phyloP scores from a whole-genome alignment of 2,329 filamentous ascomycete genomes.

The Zymoseptoria passerinii region DNA sequence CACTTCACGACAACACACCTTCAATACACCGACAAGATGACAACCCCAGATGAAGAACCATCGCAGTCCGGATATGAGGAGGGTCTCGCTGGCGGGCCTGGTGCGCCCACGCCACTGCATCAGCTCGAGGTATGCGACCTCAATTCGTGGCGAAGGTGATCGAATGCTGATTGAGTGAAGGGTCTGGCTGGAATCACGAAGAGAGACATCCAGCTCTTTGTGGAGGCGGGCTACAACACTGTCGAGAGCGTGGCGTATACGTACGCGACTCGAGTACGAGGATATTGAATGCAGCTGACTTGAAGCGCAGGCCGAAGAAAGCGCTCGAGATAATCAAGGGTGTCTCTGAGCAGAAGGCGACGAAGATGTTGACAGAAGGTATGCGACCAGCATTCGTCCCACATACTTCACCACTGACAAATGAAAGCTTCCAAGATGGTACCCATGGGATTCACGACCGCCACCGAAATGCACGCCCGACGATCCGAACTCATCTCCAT shows the following conservation, averaged over 20 bases:
- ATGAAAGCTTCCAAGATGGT: conserved; percentile 79
- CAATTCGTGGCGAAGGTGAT: conserved; percentile 8
- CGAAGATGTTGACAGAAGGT: conserved; percentile 86
- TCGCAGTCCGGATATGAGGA: conserved; percentile 70
- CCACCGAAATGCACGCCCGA: conserved; percentile 96
- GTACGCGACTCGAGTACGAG: conserved; percentile 31
- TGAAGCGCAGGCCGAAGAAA: conserved; percentile 51
- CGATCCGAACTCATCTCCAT: conserved; percentile 96
- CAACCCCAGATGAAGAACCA: conserved; percentile 46
- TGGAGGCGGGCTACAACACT: conserved; percentile 89
- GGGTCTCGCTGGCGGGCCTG: conserved; percentile 65
- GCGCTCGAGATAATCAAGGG: conserved; percentile 92
- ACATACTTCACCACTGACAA: not conserved
- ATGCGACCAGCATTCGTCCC: conserved; percentile 2
- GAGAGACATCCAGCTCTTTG: conserved; percentile 84
- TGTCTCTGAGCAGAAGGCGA: conserved; percentile 93
- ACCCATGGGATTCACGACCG: conserved; percentile 97
- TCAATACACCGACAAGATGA: conserved; percentile 31
- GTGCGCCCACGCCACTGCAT: conserved; percentile 82
- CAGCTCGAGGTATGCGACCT: conserved; percentile 65
- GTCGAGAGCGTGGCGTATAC: conserved; percentile 96
- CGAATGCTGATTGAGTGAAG: conserved; percentile 40
- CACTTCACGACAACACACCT: not conserved
- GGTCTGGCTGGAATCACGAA: conserved; percentile 85
- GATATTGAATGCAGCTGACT: conserved; percentile 18